A percentile compares a stretch with the other conserved stretches of the same genome.
Evolutionary conservation across 805 yeast species (phyloP).

Genomic region (Lipomyces spencermartinsiae): DNA sequence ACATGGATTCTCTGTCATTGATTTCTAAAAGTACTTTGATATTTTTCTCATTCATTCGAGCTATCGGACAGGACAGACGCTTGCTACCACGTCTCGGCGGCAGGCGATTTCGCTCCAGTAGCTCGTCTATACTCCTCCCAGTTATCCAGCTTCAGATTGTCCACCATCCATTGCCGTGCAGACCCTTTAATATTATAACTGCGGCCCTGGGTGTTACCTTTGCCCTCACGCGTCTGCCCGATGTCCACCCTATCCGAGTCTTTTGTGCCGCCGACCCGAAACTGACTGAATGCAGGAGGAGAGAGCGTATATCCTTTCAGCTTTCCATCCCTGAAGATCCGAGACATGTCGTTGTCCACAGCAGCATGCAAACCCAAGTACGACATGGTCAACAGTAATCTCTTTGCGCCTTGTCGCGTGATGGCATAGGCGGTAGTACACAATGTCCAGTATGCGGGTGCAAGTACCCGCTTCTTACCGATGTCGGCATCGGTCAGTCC

Average conservation of each 20-base stretch:
- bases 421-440: slow-evolving; percentile 30
- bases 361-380: slow-evolving; percentile 22
- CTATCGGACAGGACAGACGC: too few species aligned
- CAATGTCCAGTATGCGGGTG: slow-evolving; percentile 23
- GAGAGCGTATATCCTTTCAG: slow-evolving; percentile 20
- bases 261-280: slow-evolving; percentile 23
- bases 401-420: slow-evolving; percentile 30
- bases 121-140: neutral
- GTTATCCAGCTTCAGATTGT: neutral
- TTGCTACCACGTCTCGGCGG: too few species aligned
- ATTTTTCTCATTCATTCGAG: too few species aligned
- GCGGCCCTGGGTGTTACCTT: slow-evolving; percentile 16
- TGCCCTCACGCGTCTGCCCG: slow-evolving; percentile 3
- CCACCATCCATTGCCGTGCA: slow-evolving; percentile 6
- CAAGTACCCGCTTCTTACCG: slow-evolving; percentile 18
- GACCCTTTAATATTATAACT: slow-evolving; percentile 18
- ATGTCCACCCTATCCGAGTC: slow-evolving; percentile 26
- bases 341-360: slow-evolving; percentile 24
- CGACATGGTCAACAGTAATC: slow-evolving; percentile 23
- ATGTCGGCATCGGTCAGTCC: slow-evolving; percentile 15
- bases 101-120: too few species aligned
- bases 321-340: slow-evolving; percentile 16
- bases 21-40: too few species aligned
- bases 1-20: too few species aligned
- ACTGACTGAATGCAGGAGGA: slow-evolving; percentile 24